A percentile compares a stretch with the other conserved stretches of the same genome.
Evolutionary conservation across 2,329 filamentous ascomycete genomes (phyloP).

Genomic region (Pseudocercospora ulei): DNA sequence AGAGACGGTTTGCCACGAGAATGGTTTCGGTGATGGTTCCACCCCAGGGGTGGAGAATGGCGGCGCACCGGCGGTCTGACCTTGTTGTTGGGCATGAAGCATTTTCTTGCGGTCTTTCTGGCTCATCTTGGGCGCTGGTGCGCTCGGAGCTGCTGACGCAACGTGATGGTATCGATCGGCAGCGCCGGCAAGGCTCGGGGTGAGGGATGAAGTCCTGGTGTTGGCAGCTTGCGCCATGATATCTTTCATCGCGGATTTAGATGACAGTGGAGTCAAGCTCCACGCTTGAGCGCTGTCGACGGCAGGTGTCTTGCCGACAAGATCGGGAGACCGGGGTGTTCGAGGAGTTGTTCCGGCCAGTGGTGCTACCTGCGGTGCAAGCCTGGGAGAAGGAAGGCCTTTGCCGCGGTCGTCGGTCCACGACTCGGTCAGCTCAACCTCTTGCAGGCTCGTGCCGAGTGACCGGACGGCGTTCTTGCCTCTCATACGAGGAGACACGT

Average conservation of each 20-base stretch:
- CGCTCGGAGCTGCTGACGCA: constrained; percentile 26
- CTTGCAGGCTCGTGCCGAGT: constrained; percentile 15
- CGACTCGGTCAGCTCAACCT: constrained; percentile 25
- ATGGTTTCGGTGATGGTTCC: constrained; percentile 15
- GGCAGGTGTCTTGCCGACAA: constrained; percentile 22
- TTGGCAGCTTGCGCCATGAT: constrained; percentile 59
- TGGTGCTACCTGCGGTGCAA: constrained; percentile 28
- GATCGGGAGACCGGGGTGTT: constrained; percentile 30
- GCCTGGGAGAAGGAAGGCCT: constrained; percentile 26
- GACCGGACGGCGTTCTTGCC: constrained; percentile 24
- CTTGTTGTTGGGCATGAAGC: constrained; percentile 52
- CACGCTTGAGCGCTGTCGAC: constrained; percentile 41
- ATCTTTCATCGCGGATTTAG: constrained; percentile 59
- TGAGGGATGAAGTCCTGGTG: constrained; percentile 39
- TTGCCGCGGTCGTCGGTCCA: constrained; percentile 39
- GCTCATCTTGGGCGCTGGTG: constrained; percentile 56
- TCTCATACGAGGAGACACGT: constrained; percentile 26
- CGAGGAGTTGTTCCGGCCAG: constrained; percentile 27
- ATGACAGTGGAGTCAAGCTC: constrained; percentile 47
- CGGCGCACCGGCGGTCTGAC: constrained; percentile 23
- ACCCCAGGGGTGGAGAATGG: constrained; percentile 27
- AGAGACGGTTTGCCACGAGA: constrained; percentile 56
- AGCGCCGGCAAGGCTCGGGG: constrained; percentile 34
- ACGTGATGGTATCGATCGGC: constrained; percentile 20
- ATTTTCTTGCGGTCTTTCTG: constrained; percentile 87